phyloP scores from a whole-genome alignment of 2,329 filamentous ascomycete genomes.

The Pseudomassariella vexata region DNA sequence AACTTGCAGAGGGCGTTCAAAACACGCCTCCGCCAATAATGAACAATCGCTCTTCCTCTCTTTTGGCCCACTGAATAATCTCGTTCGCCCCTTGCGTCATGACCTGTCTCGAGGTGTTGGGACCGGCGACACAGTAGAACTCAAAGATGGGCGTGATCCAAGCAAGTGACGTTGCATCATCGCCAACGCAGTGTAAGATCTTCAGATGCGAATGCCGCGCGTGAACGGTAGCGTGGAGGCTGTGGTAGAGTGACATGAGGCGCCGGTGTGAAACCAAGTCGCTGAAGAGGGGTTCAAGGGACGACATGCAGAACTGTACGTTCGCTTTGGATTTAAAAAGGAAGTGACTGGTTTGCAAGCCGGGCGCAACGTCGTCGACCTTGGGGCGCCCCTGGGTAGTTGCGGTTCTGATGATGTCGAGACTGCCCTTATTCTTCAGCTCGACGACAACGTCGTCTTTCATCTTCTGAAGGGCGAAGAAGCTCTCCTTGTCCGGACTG shows the following conservation, averaged over 20 bases:
- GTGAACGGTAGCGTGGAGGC: slow-evolving; percentile 80
- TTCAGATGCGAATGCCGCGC: slow-evolving; percentile 78
- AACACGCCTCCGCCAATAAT: slow-evolving; percentile 96
- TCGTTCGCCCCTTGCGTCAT: slow-evolving; percentile 83
- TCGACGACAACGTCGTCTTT: slow-evolving; percentile 59
- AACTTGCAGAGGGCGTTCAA: slow-evolving; percentile 23
- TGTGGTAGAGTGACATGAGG: slow-evolving; percentile 79
- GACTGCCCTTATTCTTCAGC: slow-evolving; percentile 68
- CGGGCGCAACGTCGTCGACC: slow-evolving; percentile 71
- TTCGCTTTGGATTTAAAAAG: slow-evolving; percentile 92
- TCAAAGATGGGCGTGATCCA: slow-evolving; percentile 93
- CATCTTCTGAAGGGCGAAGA: slow-evolving; percentile 77
- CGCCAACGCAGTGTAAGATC: slow-evolving; percentile 72
- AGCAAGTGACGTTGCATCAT: slow-evolving; percentile 73
- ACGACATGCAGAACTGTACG: slow-evolving; percentile 92
- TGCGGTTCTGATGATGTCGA: slow-evolving; percentile 68
- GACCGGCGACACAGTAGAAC: slow-evolving; percentile 88
- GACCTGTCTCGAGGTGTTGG: slow-evolving; percentile 55
- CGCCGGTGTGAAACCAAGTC: slow-evolving; percentile 55
- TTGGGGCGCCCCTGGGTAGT: slow-evolving; percentile 65
- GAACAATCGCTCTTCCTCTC: slow-evolving; percentile 90
- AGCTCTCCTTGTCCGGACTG: slow-evolving; percentile 86
- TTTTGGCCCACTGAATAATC: slow-evolving; percentile 84
- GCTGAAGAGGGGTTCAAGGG: slow-evolving; percentile 64
- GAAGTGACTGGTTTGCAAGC: slow-evolving; percentile 80